Evolutionary conservation across 2,329 filamentous ascomycete genomes (phyloP).

Genomic region (Clarireedia monteithiana): DNA sequence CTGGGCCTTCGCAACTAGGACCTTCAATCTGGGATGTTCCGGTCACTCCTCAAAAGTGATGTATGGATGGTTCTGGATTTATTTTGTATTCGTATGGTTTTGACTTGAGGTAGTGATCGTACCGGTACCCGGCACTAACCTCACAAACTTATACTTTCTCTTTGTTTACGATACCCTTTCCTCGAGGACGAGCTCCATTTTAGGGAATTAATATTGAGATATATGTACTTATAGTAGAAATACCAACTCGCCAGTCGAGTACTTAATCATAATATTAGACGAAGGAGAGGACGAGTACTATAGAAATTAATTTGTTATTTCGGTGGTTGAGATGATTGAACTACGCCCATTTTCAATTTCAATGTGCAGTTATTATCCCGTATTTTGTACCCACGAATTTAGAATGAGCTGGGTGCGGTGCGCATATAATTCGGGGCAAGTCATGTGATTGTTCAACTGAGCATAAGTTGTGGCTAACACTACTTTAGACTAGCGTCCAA

Average conservation of each 20-base stretch:
- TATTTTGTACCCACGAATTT: no score
- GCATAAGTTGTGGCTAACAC: not conserved
- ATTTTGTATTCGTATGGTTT: not conserved
- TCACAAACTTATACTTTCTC: not conserved
- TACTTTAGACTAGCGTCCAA: not conserved
- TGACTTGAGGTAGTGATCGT: not conserved
- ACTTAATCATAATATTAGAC: not conserved
- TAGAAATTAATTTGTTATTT: not conserved
- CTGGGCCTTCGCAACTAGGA: conserved; percentile 8
- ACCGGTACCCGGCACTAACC: not conserved
- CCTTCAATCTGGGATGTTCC: conserved; percentile 30
- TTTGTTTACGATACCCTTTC: conserved; percentile 12
- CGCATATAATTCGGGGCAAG: not conserved
- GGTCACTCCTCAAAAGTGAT: conserved; percentile 26
- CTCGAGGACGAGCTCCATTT: not conserved
- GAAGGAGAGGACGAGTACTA: not conserved
- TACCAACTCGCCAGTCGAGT: not conserved
- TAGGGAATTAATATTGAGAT: not conserved
- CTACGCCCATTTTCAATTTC: no score
- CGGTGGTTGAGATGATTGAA: no score
- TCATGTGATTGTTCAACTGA: not conserved
- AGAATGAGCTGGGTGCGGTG: no score
- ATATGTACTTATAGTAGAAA: not conserved
- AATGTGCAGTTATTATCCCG: no score
- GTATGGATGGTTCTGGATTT: not conserved